A percentile compares a stretch with the other conserved stretches of the same genome.
Evolutionary conservation across 441 rosid species (phyloP).

Genomic region (Croton laevigatus): DNA sequence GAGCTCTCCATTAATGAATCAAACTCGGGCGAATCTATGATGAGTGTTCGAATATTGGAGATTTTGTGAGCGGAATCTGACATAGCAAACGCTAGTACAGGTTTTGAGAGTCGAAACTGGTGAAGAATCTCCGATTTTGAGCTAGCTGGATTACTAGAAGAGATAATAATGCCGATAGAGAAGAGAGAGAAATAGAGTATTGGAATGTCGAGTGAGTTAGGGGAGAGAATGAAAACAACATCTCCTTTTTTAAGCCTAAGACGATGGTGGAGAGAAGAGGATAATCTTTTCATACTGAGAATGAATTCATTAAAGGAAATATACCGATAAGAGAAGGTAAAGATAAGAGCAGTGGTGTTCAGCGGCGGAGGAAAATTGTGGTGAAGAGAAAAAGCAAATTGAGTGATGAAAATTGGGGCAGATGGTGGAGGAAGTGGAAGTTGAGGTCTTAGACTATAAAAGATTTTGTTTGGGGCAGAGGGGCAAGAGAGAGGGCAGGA

Average conservation of each 20-base stretch:
- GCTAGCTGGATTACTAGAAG: constrained; percentile 46
- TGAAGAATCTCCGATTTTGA: constrained; percentile 37
- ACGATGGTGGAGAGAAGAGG: constrained; percentile 31
- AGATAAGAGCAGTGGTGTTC: constrained; percentile 32
- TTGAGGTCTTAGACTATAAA: constrained; percentile 40
- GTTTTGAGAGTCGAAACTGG: constrained; percentile 42
- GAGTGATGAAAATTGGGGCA: constrained; percentile 34
- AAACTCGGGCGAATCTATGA: constrained; percentile 43
- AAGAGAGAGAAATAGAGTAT: constrained; percentile 50
- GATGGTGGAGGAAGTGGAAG: constrained; percentile 34
- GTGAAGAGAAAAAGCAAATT: constrained; percentile 37
- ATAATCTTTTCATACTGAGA: constrained; percentile 26
- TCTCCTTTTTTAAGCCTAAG: constrained; percentile 43
- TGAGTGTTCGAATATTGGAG: constrained; percentile 22
- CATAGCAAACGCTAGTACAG: constrained; percentile 47
- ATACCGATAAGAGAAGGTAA: constrained; percentile 35
- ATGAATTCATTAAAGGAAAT: constrained; percentile 40
- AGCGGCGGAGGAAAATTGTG: constrained; percentile 37
- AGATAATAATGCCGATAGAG: constrained; percentile 52
- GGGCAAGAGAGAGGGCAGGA: too few relatives aligned
- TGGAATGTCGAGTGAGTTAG: constrained; percentile 43
- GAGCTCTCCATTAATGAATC: constrained; percentile 35
- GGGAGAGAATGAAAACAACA: constrained; percentile 41
- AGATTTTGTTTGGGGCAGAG: constrained; percentile 34
- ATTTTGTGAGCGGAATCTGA: constrained; percentile 35